These are phyloP conservation scores for Sodiomyces alkalinus DNA, from an alignment of 2,329 filamentous ascomycete species.

Conservation along the genomic window DNA sequence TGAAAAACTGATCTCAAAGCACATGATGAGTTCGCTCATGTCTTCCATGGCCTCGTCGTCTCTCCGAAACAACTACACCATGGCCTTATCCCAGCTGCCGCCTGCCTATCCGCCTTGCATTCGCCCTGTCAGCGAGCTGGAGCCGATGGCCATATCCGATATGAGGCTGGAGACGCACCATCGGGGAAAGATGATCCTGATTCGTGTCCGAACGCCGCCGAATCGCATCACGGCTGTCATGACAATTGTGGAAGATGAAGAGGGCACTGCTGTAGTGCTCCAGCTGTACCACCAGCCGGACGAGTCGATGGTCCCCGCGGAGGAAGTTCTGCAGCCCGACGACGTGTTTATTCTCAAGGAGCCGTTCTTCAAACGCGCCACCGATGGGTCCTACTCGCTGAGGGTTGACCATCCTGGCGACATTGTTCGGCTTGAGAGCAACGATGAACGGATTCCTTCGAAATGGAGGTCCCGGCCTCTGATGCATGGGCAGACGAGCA, in stretches of 20 bases:
- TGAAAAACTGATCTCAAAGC: not conserved
- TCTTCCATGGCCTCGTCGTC: not conserved
- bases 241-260: conserved; percentile 23
- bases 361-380: conserved; percentile 30
- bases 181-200: conserved; percentile 7
- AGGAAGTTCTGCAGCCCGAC: conserved; percentile 18
- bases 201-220: conserved; percentile 10
- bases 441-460: conserved; percentile 22
- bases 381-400: conserved; percentile 23
- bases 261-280: conserved; percentile 17
- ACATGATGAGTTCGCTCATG: not conserved
- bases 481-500: conserved; percentile 7
- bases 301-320: conserved; percentile 15
- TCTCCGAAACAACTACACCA: rapidly evolving
- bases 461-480: conserved; percentile 14
- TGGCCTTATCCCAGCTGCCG: not conserved
- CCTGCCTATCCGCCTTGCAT: conserved; percentile 12
- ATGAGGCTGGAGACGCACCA: conserved; percentile 17
- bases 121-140: conserved; percentile 7
- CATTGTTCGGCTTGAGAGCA: conserved; percentile 19
- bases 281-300: conserved; percentile 26
- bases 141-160: conserved; percentile 11
- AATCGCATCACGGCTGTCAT: conserved; percentile 8
- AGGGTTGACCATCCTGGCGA: conserved; percentile 38
- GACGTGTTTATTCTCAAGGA: conserved; percentile 33